Percentiles rank a stretch among this genome's conserved stretches.
Conservation (phyloP, 805 yeast genomes). For the Citeromyces matritensis region DNA sequence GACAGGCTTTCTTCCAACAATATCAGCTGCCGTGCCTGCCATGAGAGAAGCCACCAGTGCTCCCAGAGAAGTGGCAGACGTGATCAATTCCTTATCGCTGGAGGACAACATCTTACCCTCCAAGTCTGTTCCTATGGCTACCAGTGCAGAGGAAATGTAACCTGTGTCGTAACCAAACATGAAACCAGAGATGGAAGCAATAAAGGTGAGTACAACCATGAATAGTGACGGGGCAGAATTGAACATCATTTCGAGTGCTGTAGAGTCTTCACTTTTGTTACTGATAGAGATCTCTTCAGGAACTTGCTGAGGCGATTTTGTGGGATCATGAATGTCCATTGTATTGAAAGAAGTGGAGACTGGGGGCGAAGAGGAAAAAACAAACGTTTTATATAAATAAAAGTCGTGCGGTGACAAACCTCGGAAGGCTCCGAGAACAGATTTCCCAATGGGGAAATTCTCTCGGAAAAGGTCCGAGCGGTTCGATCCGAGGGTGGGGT, state of each 20-base stretch:
- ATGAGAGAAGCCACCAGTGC: slow-evolving; percentile 67
- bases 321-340: neutral
- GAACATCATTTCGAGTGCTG: slow-evolving; percentile 29
- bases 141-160: slow-evolving; percentile 86
- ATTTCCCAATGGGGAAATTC: no score
- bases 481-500: no score
- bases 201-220: slow-evolving; percentile 54
- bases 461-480: no score
- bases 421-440: no score
- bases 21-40: slow-evolving; percentile 76
- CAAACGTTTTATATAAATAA: no score
- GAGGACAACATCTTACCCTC: slow-evolving; percentile 40
- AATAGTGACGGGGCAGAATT: slow-evolving; percentile 42
- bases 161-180: slow-evolving; percentile 98
- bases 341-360: no score
- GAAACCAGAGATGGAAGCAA: slow-evolving; percentile 85
- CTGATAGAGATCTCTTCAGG: slow-evolving; percentile 1
- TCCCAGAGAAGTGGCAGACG: slow-evolving; percentile 90
- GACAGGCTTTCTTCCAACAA: slow-evolving; percentile 74
- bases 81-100: slow-evolving; percentile 80
- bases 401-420: no score
- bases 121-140: slow-evolving; percentile 69
- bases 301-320: neutral
- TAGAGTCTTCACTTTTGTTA: slow-evolving; percentile 21
- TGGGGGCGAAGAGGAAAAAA: no score